Conservation (phyloP, 257 asterid genomes). For the Ballota nigra region DNA sequence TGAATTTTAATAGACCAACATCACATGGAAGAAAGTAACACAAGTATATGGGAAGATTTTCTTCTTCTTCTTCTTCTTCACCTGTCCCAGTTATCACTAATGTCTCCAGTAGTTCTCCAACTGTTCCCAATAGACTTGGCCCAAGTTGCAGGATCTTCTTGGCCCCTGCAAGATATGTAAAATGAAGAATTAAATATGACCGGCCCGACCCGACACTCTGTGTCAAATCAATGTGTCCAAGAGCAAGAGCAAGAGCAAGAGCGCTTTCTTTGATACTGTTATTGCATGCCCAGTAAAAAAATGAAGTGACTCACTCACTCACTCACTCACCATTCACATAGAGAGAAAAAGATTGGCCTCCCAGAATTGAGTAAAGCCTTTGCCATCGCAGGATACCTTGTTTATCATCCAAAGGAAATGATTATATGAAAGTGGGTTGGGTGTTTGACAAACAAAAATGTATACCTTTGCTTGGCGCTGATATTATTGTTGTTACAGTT, state of each 20-base stretch:
- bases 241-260: too few relatives aligned
- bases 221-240: background rate
- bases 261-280: background rate
- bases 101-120: constrained; percentile 97
- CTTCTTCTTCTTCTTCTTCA: background rate
- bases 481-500: constrained; percentile 61
- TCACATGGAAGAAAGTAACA: background rate
- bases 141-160: constrained; percentile 96
- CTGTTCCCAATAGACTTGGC: constrained; percentile 76
- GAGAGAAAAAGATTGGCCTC: constrained; percentile 77
- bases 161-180: constrained; percentile 58
- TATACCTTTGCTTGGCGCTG: constrained; percentile 58
- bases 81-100: constrained; percentile 77
- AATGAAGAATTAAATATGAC: background rate
- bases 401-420: too few relatives aligned
- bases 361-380: constrained; percentile 83
- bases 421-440: too few relatives aligned
- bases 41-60: too few relatives aligned
- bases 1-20: too few relatives aligned
- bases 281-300: background rate
- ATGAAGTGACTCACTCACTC: too few relatives aligned
- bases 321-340: constrained; percentile 97
- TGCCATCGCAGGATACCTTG: constrained; percentile 72
- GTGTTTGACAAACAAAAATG: background rate
- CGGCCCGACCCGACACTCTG: background rate